Evolutionary conservation across 2,329 filamentous ascomycete species (phyloP).

Genomic region (Lasiodiplodia theobromae): DNA sequence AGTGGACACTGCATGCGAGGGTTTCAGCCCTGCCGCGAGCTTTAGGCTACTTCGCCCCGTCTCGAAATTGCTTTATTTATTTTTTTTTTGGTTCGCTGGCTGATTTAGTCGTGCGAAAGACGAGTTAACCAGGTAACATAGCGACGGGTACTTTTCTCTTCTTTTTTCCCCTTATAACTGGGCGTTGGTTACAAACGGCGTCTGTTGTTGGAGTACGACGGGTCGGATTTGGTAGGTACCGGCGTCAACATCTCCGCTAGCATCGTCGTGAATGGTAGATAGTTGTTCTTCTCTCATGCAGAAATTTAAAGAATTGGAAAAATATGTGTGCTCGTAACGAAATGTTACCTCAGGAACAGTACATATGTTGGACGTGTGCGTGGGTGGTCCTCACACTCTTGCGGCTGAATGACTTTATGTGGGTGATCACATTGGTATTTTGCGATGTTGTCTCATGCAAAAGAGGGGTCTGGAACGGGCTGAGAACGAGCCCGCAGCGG

Average conservation of each 20-base stretch:
- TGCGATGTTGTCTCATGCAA: no score
- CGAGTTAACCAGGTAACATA: neutral
- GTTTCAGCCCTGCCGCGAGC: neutral
- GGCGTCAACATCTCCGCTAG: slow-evolving; percentile 14
- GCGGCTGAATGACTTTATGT: neutral
- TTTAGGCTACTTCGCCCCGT: neutral
- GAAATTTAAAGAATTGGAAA: neutral
- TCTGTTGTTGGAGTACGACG: neutral
- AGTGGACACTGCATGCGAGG: slow-evolving; percentile 19
- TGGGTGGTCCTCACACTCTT: neutral
- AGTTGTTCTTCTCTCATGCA: neutral
- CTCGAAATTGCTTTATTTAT: neutral
- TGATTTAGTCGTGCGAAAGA: neutral
- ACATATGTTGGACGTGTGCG: neutral
- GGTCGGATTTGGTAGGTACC: neutral
- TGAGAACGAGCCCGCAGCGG: neutral
- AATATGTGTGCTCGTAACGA: neutral
- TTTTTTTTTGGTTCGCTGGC: neutral
- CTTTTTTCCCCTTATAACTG: neutral
- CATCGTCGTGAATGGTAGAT: slow-evolving; percentile 21
- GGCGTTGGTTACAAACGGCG: slow-evolving; percentile 20
- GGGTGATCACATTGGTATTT: neutral
- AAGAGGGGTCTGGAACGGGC: slow-evolving; percentile 1
- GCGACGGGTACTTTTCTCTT: slow-evolving; percentile 1
- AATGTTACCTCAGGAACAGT: neutral